A percentile compares a stretch with the other conserved stretches of the same genome.
Conservation (phyloP, 2,329 filamentous ascomycete species). For the Elsinoe ampelina region DNA sequence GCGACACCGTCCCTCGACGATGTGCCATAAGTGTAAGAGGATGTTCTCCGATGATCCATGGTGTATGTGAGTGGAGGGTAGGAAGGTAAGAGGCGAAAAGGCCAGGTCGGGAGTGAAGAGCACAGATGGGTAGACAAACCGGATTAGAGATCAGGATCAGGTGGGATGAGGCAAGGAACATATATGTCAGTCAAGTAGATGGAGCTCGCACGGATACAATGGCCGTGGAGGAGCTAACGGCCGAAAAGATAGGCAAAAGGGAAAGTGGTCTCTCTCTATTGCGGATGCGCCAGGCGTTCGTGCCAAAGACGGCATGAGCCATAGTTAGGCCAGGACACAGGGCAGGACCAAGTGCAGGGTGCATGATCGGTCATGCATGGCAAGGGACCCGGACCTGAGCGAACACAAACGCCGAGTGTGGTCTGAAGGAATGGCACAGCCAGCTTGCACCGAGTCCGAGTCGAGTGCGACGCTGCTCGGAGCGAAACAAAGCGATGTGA, state of each 20-base stretch:
- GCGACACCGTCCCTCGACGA: conserved; percentile 1
- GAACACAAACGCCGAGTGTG: neutral
- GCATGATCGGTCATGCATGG: conserved; percentile 7
- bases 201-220: conserved; percentile 8
- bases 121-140: neutral
- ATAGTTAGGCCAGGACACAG: conserved; percentile 8
- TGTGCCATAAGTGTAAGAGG: conserved; percentile 11
- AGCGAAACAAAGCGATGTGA: conserved; percentile 4
- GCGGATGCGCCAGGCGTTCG: conserved; percentile 7
- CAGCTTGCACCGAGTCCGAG: neutral
- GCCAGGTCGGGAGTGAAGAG: neutral
- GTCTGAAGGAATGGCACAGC: conserved; percentile 4
- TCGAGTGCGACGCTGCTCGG: conserved; percentile 8
- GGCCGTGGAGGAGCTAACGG: conserved; percentile 5
- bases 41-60: conserved; percentile 11
- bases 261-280: conserved; percentile 10
- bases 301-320: conserved; percentile 4
- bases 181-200: conserved; percentile 6
- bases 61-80: neutral
- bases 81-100: neutral
- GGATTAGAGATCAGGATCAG: neutral
- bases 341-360: neutral
- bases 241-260: conserved; percentile 1
- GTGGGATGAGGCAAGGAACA: conserved; percentile 7
- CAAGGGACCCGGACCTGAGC: conserved; percentile 2